Evolutionary conservation across 768 basidiomycete species (phyloP).

Genomic region (Strobilomyces dryophilus): DNA sequence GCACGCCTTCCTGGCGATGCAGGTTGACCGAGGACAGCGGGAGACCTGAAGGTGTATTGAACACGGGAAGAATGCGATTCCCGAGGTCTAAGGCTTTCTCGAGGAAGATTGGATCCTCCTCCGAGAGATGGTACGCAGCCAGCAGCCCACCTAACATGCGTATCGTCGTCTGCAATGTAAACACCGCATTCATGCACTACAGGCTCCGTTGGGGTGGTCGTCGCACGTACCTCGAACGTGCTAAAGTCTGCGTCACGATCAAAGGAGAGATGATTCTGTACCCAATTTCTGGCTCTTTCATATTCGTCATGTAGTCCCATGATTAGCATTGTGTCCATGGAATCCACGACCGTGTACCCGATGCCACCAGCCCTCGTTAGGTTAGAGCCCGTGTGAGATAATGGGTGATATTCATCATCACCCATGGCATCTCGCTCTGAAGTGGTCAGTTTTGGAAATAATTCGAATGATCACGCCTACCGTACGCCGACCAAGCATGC

Average conservation of each 20-base stretch:
- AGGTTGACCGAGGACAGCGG: constrained; percentile 82
- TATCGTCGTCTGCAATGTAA: constrained; percentile 70
- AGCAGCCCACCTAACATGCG: constrained; percentile 88
- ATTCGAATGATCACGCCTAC: constrained; percentile 36
- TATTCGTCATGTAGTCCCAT: constrained; percentile 85
- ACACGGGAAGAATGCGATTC: constrained; percentile 78
- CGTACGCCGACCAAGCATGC: constrained; percentile 87
- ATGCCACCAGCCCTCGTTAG: constrained; percentile 76
- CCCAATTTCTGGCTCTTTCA: constrained; percentile 71
- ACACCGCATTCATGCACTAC: constrained; percentile 2
- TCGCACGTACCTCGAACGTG: constrained; percentile 77
- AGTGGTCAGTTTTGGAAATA: constrained; percentile 9
- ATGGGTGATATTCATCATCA: constrained; percentile 87
- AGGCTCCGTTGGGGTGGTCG: not conserved
- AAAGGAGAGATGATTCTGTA: constrained; percentile 62
- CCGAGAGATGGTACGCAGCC: constrained; percentile 78
- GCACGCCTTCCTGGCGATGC: constrained; percentile 51
- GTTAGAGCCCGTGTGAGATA: constrained; percentile 70
- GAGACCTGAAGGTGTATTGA: constrained; percentile 77
- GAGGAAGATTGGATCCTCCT: constrained; percentile 63
- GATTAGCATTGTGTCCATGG: constrained; percentile 81
- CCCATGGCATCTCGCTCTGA: constrained; percentile 89
- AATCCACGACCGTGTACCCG: constrained; percentile 86
- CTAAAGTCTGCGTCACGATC: constrained; percentile 77
- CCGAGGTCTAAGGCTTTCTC: constrained; percentile 79